Conservation (phyloP, 176 grass and related monocot species). For the Puccinellia tenuiflora region DNA sequence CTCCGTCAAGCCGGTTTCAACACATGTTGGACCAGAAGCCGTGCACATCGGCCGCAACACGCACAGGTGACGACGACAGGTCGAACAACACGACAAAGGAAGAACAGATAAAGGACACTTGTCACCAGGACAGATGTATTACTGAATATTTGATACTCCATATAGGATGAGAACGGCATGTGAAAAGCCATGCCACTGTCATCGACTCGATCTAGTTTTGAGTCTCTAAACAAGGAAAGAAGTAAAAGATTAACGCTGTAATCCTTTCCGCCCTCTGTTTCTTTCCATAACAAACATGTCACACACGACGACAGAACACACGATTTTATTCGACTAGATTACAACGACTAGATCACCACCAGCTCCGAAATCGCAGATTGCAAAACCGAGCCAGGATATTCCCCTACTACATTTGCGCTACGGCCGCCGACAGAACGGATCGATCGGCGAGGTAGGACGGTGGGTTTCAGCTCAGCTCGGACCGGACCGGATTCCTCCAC, state of each 20-base stretch:
- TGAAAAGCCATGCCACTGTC: not conserved
- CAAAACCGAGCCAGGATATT: not conserved
- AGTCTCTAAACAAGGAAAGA: not conserved
- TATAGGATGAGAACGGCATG: not conserved
- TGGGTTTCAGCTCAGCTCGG: not conserved
- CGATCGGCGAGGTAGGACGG: not conserved
- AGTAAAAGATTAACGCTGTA: not conserved
- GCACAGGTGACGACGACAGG: not conserved
- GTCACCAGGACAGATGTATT: not conserved
- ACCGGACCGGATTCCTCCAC: not conserved
- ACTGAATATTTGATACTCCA: not conserved
- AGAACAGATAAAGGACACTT: not conserved
- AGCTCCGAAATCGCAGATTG: not conserved
- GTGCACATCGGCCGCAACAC: not conserved
- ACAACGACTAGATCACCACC: not conserved
- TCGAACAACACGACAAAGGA: not conserved
- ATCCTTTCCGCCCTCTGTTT: not conserved
- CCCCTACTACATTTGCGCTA: not conserved
- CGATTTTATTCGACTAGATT: conserved; percentile 13
- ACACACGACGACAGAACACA: not conserved
- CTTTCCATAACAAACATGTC: conserved; percentile 14
- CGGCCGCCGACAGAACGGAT: not conserved
- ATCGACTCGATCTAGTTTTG: not conserved
- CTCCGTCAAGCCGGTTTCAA: not conserved
- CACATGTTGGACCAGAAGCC: not conserved